A percentile compares a stretch with the other conserved stretches of the same genome.
Evolutionary conservation across 768 basidiomycete species (phyloP).

Genomic region (Amanita pallidorosea): DNA sequence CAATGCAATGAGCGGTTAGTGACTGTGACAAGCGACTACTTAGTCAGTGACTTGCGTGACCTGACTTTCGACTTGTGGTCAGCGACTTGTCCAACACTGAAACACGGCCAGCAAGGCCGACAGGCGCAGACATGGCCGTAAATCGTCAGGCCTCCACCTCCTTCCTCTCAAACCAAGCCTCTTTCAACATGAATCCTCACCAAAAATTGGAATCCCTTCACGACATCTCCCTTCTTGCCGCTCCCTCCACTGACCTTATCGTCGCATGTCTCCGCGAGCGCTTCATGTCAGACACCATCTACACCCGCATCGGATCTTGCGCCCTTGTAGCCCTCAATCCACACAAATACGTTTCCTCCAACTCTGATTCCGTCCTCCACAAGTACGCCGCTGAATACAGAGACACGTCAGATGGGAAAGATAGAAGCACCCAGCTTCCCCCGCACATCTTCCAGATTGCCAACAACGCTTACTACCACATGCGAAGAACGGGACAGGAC

Average conservation of each 20-base stretch:
- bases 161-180: not conserved
- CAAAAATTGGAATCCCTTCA: slow-evolving; percentile 63
- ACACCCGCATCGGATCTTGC: slow-evolving; percentile 63
- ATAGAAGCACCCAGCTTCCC: slow-evolving; percentile 27
- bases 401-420: slow-evolving; percentile 54
- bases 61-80: too few relatives aligned
- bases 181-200: slow-evolving; percentile 14
- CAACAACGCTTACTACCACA: slow-evolving; percentile 91
- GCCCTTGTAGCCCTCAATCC: slow-evolving; percentile 85
- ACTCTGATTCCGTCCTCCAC: slow-evolving; percentile 74
- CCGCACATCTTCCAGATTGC: slow-evolving; percentile 93
- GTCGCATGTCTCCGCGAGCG: slow-evolving; percentile 79
- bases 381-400: slow-evolving; percentile 84
- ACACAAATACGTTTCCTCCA: slow-evolving; percentile 79
- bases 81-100: too few relatives aligned
- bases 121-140: not conserved
- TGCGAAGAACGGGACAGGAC: slow-evolving; percentile 89
- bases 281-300: slow-evolving; percentile 76
- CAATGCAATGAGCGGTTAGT: too few relatives aligned
- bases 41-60: too few relatives aligned
- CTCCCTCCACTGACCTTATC: slow-evolving; percentile 74
- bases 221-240: slow-evolving; percentile 58
- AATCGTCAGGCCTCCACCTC: not conserved
- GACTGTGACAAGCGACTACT: too few relatives aligned
- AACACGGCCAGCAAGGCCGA: not conserved